phyloP scores from a whole-genome alignment of 2,329 filamentous ascomycete species.

The Fusarium domesticum region DNA sequence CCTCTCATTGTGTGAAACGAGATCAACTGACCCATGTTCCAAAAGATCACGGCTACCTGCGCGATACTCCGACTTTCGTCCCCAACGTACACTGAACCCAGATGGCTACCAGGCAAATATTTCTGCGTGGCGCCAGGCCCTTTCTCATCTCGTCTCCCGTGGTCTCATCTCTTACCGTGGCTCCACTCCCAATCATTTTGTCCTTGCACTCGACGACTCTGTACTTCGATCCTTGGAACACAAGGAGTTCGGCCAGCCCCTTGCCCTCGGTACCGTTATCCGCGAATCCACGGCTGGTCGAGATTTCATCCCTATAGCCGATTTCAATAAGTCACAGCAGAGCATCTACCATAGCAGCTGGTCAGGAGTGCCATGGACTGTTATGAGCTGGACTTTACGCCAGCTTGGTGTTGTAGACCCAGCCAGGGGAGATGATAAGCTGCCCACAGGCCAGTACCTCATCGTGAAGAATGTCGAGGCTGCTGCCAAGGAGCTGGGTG shows the following conservation, averaged over 20 bases:
- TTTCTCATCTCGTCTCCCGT: slow-evolving; percentile 64
- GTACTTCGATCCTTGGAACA: slow-evolving; percentile 71
- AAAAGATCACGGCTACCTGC: slow-evolving; percentile 74
- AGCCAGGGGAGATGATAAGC: slow-evolving; percentile 47
- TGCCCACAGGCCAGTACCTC: slow-evolving; percentile 63
- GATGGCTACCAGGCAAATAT: slow-evolving; percentile 83
- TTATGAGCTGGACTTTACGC: slow-evolving; percentile 72
- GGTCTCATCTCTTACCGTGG: slow-evolving; percentile 50
- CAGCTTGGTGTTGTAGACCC: slow-evolving; percentile 62
- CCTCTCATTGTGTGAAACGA: too few relatives aligned
- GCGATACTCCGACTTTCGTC: slow-evolving; percentile 82
- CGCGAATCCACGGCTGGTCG: slow-evolving; percentile 67
- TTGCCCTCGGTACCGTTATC: slow-evolving; percentile 76
- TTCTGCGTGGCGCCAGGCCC: slow-evolving; percentile 71
- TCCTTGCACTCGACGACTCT: slow-evolving; percentile 56
- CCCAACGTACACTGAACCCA: slow-evolving; percentile 72
- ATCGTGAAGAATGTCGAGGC: slow-evolving; percentile 61
- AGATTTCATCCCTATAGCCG: slow-evolving; percentile 66
- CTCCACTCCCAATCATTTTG: slow-evolving; percentile 45
- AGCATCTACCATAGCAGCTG: slow-evolving; percentile 72
- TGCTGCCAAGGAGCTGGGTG: slow-evolving; percentile 53
- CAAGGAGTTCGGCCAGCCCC: slow-evolving; percentile 74
- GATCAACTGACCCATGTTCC: too few relatives aligned
- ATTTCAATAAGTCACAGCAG: slow-evolving; percentile 63
- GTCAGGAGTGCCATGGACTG: slow-evolving; percentile 65